Percentiles rank a stretch among this genome's conserved stretches.
These are phyloP conservation scores for Fimicolochytrium jonesii DNA, from an alignment of 192 early-diverging fungal genomes.

Conservation along the genomic window DNA sequence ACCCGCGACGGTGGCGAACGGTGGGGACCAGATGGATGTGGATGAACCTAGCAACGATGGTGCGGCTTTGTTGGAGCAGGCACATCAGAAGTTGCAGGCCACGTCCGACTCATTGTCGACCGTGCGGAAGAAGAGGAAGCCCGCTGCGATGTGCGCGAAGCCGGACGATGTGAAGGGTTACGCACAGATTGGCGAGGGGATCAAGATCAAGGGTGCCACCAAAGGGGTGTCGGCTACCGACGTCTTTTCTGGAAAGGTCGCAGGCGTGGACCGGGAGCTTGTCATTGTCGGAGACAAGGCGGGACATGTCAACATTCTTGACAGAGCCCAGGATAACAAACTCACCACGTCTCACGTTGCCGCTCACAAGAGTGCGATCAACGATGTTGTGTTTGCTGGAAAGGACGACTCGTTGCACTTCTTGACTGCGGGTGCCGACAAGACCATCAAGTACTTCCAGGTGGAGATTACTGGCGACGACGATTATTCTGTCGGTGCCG, in stretches of 20 bases:
- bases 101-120: constrained; percentile 50
- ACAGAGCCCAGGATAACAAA: constrained; percentile 51
- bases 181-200: constrained; percentile 40
- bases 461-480: constrained; percentile 24
- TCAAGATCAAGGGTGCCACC: constrained; percentile 70
- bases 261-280: constrained; percentile 32
- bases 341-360: constrained; percentile 66
- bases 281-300: constrained; percentile 77
- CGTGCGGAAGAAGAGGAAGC: constrained; percentile 77
- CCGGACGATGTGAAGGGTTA: constrained; percentile 64
- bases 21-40: constrained; percentile 11
- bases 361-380: constrained; percentile 83
- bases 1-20: neutral
- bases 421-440: constrained; percentile 74
- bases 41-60: neutral
- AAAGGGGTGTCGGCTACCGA: constrained; percentile 55
- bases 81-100: constrained; percentile 31
- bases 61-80: constrained; percentile 28
- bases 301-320: constrained; percentile 71
- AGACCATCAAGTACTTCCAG: constrained; percentile 66
- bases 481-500: constrained; percentile 3
- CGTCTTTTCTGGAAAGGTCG: constrained; percentile 16
- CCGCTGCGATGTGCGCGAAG: constrained; percentile 58
- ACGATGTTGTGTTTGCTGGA: constrained; percentile 61
- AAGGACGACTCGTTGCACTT: constrained; percentile 52